A percentile compares a stretch with the other conserved stretches of the same genome.
phyloP scores from a whole-genome alignment of 23 red algal species.

The Gracilaria gracilis region DNA sequence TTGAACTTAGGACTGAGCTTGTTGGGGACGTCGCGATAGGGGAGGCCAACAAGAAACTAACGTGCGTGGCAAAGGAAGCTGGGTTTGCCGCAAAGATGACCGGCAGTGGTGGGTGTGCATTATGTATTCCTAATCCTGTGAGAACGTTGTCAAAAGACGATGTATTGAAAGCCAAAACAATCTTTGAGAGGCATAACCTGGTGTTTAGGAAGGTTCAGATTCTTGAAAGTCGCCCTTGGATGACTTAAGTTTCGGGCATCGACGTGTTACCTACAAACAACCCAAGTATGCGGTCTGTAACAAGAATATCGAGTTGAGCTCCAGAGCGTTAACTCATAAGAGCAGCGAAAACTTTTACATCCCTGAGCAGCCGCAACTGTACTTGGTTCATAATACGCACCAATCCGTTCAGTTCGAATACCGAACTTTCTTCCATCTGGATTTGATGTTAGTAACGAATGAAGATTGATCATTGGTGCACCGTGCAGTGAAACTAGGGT shows the following conservation, averaged over 20 bases:
- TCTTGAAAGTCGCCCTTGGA: constrained; percentile 23
- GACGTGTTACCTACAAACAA: no score
- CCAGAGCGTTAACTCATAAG: no score
- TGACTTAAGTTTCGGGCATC: not conserved
- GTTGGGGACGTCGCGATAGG: constrained; percentile 34
- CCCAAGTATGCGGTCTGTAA: no score
- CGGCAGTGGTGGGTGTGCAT: constrained; percentile 53
- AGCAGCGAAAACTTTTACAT: no score
- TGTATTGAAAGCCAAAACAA: not conserved
- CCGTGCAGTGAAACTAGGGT: not conserved
- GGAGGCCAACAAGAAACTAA: constrained; percentile 39
- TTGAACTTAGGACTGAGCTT: constrained; percentile 50
- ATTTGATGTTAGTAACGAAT: not conserved
- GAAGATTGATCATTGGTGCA: not conserved
- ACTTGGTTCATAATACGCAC: no score
- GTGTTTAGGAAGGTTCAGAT: constrained; percentile 57
- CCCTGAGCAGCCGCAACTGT: no score
- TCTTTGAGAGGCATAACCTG: constrained; percentile 47
- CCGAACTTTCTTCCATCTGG: not conserved
- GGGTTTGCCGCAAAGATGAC: constrained; percentile 70
- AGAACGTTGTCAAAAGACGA: constrained; percentile 24
- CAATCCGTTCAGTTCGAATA: not conserved
- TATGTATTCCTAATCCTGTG: constrained; percentile 59
- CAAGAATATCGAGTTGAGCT: no score
- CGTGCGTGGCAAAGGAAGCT: constrained; percentile 25